Evolutionary conservation across 495 filamentous ascomycete genomes (phyloP).

Genomic region (Penicillium psychrofluorescens): DNA sequence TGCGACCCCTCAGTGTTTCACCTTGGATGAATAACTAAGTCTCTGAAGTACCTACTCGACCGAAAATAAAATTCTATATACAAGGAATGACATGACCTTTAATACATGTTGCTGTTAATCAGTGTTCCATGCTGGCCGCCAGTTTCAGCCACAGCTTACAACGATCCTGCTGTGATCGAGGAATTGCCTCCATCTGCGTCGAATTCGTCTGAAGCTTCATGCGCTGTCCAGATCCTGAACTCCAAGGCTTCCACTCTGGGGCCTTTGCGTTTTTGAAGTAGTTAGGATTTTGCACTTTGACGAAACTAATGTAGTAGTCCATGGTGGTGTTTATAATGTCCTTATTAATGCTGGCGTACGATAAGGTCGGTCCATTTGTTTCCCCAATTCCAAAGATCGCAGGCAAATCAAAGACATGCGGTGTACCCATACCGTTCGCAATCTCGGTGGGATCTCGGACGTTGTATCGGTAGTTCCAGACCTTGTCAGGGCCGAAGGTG

Average conservation of each 20-base stretch:
- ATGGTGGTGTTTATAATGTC: slow-evolving; percentile 48
- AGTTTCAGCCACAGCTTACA: slow-evolving; percentile 38
- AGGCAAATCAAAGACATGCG: slow-evolving; percentile 54
- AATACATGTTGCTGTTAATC: too few species aligned
- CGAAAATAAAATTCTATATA: background rate
- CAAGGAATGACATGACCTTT: background rate
- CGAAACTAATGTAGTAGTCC: slow-evolving; percentile 58
- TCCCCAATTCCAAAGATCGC: slow-evolving; percentile 45
- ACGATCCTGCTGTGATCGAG: slow-evolving; percentile 25
- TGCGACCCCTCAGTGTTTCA: slow-evolving; percentile 13
- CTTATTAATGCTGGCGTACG: slow-evolving; percentile 28
- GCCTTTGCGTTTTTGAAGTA: slow-evolving; percentile 21
- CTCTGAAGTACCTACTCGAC: background rate
- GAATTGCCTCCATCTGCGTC: slow-evolving; percentile 48
- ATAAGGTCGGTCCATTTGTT: slow-evolving; percentile 14
- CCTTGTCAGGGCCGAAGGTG: slow-evolving; percentile 18
- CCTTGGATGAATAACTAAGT: too few species aligned
- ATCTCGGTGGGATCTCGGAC: slow-evolving; percentile 43
- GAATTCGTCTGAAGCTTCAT: slow-evolving; percentile 44
- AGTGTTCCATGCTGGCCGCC: slow-evolving; percentile 11
- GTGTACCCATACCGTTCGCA: slow-evolving; percentile 50
- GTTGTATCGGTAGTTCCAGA: slow-evolving; percentile 59
- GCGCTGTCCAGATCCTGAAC: slow-evolving; percentile 13
- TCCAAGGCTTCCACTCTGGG: slow-evolving; percentile 39
- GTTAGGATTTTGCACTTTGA: slow-evolving; percentile 55